These are phyloP conservation scores for Boletellus ananiceps DNA, from an alignment of 768 basidiomycete species.

Conservation along the genomic window DNA sequence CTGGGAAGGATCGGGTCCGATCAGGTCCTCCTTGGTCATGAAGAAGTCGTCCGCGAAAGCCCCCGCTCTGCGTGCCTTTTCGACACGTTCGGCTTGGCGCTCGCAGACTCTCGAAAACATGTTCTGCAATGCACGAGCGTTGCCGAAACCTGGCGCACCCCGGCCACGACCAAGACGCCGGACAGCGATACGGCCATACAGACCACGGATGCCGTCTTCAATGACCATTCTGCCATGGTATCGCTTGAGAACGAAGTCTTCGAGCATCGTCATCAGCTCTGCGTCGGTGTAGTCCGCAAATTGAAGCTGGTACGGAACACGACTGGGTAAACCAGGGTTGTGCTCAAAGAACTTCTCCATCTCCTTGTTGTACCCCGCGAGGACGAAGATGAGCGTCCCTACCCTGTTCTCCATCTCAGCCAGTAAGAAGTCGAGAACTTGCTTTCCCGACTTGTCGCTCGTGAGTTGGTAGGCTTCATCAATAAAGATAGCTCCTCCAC, in stretches of 20 bases:
- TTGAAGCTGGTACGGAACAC: conserved; percentile 57
- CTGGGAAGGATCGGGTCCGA: conserved; percentile 58
- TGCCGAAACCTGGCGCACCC: conserved; percentile 54
- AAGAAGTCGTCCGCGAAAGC: conserved; percentile 44
- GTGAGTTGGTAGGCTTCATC: conserved; percentile 72
- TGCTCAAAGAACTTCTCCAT: conserved; percentile 80
- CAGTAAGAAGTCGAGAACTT: conserved; percentile 65
- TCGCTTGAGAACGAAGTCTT: conserved; percentile 41
- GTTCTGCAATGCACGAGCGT: conserved; percentile 57
- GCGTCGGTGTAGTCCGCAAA: conserved; percentile 59
- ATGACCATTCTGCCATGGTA: conserved; percentile 50
- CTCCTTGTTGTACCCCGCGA: conserved; percentile 66
- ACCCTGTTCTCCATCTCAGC: conserved; percentile 73
- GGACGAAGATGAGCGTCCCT: conserved; percentile 61
- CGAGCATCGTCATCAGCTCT: conserved; percentile 55
- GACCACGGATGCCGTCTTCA: conserved; percentile 49
- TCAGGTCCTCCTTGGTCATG: conserved; percentile 51
- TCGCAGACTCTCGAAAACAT: conserved; percentile 43
- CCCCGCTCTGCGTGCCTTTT: conserved; percentile 38
- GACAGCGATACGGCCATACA: conserved; percentile 40
- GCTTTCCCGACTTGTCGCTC: conserved; percentile 41
- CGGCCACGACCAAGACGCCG: neutral
- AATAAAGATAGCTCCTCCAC: conserved; percentile 64
- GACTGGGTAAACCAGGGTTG: conserved; percentile 64
- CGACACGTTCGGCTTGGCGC: conserved; percentile 51